phyloP scores from a whole-genome alignment of 192 early-diverging fungal species.

The Endogone sp. region DNA sequence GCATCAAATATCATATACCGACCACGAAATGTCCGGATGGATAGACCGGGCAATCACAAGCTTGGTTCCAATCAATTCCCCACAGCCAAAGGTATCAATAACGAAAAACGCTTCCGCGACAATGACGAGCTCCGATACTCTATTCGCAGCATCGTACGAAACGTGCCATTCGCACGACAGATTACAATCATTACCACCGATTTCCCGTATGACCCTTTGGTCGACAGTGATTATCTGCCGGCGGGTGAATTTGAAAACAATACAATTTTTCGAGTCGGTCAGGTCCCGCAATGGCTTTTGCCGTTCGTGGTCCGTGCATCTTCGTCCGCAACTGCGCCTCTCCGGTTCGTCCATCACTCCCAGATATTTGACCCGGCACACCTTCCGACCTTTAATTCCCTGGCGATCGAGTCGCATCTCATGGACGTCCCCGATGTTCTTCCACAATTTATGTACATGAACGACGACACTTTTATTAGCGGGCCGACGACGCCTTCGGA shows the following conservation, averaged over 20 bases:
- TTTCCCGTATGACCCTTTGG: background rate
- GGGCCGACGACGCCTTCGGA: constrained; percentile 7
- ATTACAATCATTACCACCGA: constrained; percentile 26
- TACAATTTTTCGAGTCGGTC: constrained; percentile 4
- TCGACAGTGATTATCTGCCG: background rate
- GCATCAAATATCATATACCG: no score
- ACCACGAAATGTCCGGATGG: no score
- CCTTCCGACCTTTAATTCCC: constrained; percentile 36
- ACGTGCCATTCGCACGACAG: constrained; percentile 13
- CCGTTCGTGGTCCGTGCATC: background rate
- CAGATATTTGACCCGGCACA: constrained; percentile 21
- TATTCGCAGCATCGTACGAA: constrained; percentile 20
- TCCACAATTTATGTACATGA: constrained; percentile 28
- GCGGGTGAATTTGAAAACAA: background rate
- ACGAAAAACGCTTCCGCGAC: constrained; percentile 26
- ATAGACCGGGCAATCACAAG: no score
- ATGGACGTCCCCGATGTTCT: constrained; percentile 13
- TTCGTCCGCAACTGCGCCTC: background rate
- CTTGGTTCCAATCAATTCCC: no score
- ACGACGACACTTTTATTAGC: constrained; percentile 36
- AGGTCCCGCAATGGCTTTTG: constrained; percentile 29
- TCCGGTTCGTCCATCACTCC: constrained; percentile 14
- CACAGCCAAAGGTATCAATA: no score
- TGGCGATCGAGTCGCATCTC: constrained; percentile 34
- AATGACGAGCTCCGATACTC: constrained; percentile 40